Conservation (phyloP, 192 early-diverging fungal genomes). For the Kappamyces sp. region DNA sequence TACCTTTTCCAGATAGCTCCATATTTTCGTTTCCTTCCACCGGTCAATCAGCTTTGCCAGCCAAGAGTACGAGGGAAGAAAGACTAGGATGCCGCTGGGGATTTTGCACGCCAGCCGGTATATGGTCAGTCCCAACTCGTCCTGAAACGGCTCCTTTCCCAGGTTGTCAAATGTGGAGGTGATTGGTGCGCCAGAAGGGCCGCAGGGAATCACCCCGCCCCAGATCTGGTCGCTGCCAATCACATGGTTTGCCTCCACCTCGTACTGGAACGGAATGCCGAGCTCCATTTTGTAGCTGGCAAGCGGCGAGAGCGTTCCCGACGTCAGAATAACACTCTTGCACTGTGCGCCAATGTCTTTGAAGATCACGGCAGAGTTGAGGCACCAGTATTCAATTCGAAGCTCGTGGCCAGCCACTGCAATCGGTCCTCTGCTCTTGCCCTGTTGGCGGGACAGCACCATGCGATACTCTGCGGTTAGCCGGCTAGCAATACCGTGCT, state of each 20-base stretch:
- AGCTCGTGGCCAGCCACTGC: no score
- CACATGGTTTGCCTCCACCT: slow-evolving; percentile 20
- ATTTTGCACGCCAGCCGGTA: background rate
- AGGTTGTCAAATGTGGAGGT: background rate
- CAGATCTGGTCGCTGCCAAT: slow-evolving; percentile 17
- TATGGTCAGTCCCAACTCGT: slow-evolving; percentile 8
- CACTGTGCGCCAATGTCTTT: slow-evolving; percentile 2
- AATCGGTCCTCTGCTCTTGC: no score
- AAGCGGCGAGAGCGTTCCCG: slow-evolving; percentile 20
- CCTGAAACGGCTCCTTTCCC: background rate
- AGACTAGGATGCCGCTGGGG: slow-evolving; percentile 19
- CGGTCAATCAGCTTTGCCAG: slow-evolving; percentile 2
- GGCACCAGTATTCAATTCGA: background rate
- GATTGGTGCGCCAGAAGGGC: background rate
- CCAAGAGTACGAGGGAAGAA: slow-evolving; percentile 16
- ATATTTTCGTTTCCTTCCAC: slow-evolving; percentile 11
- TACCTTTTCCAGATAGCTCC: background rate
- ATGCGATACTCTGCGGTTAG: no score
- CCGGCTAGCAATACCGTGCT: no score
- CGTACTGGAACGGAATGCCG: slow-evolving; percentile 5
- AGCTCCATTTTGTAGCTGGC: slow-evolving; percentile 18
- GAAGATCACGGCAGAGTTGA: slow-evolving; percentile 24
- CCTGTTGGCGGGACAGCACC: no score
- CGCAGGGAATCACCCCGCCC: background rate
- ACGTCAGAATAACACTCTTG: slow-evolving; percentile 15